Base-by-base conservation (phyloP, 2,329 filamentous ascomycete genomes). In the Cryoendolithus antarcticus region DNA sequence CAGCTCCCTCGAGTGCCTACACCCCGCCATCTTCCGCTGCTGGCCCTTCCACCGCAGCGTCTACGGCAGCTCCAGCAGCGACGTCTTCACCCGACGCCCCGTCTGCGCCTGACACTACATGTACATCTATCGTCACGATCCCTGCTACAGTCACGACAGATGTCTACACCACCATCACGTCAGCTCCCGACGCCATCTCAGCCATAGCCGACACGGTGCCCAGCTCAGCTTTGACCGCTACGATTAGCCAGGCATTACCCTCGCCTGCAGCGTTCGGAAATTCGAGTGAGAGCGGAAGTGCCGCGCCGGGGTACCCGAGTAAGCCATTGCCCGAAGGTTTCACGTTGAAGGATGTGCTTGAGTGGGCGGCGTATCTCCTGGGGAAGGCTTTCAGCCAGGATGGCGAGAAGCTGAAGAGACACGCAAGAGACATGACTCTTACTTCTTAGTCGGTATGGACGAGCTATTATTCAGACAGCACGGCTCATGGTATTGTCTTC, bases 341-440 rank as follows among this genome's bases (percentile, higher is more conserved):
- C 40, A 52, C 50, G 1, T 36, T 54, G 11, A 41, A 44, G 24
- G 52, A 54, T 33, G 39, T 56, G 39, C 43, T 52, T 31, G 39
- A 47, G 33, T 54, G 50, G 53, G 46, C 53, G 11, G 41, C 48
- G 29, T 53, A 51, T 44, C 37, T 54, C 24, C 37, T 53, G 33
- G 41, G 45, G 38, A 35, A 27, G 24, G 24, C 24, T 27, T 27
- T 27, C 24, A 27, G 24, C 7, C 24, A 27, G 7, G 24, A 27
- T 27, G 24, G 24, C 7, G 7, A 27, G 6, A 27, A 27, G 24
- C 5, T 27, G 24, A 27, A 27, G 24, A 6, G 24, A 27, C 24
- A 27, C 7, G 24, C 24, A 8, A 27, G 24, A 8, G 24, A 27
- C 7, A 6, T 27, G 7, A 8, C 24, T 27, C 6, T 27, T 6